These are phyloP conservation scores for Venturia aucupariae DNA, from an alignment of 2,329 filamentous ascomycete genomes.

Conservation along the genomic window DNA sequence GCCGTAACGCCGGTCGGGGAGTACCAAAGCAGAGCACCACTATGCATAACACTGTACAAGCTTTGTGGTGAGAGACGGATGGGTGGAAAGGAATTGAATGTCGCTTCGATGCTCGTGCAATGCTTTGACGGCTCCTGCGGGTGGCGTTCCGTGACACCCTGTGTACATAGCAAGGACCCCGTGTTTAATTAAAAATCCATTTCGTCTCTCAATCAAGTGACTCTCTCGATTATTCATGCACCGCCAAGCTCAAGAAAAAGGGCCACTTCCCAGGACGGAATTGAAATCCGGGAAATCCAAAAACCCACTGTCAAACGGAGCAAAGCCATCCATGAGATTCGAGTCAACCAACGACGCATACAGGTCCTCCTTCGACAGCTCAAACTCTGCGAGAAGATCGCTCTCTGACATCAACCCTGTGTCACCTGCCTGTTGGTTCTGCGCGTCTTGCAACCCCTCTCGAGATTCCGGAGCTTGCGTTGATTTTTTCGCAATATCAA, in stretches of 20 bases:
- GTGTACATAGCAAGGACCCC: too few relatives aligned
- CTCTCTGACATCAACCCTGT: not conserved
- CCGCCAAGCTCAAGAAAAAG: constrained; percentile 8
- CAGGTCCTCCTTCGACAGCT: constrained; percentile 1
- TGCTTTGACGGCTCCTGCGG: too few relatives aligned
- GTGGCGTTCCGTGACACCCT: too few relatives aligned
- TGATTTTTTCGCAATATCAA: constrained; percentile 15
- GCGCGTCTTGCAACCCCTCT: not conserved
- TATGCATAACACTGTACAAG: too few relatives aligned
- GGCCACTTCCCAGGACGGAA: not conserved
- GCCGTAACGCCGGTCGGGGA: too few relatives aligned
- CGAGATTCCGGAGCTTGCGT: not conserved
- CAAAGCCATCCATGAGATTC: constrained; percentile 13
- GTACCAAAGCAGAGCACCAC: too few relatives aligned
- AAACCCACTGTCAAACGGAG: not conserved
- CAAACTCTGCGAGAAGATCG: constrained; percentile 1
- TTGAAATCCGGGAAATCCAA: constrained; percentile 12
- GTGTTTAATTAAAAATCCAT: too few relatives aligned
- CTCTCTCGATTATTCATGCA: not conserved
- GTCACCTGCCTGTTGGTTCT: not conserved
- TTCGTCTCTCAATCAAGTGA: too few relatives aligned
- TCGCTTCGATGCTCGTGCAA: too few relatives aligned
- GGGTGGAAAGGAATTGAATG: too few relatives aligned
- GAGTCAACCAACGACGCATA: constrained; percentile 7
- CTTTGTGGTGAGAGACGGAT: too few relatives aligned